A percentile compares a stretch with the other conserved stretches of the same genome.
Conservation (phyloP, 2,329 filamentous ascomycete species). For the Arthrinium puccinioides region DNA sequence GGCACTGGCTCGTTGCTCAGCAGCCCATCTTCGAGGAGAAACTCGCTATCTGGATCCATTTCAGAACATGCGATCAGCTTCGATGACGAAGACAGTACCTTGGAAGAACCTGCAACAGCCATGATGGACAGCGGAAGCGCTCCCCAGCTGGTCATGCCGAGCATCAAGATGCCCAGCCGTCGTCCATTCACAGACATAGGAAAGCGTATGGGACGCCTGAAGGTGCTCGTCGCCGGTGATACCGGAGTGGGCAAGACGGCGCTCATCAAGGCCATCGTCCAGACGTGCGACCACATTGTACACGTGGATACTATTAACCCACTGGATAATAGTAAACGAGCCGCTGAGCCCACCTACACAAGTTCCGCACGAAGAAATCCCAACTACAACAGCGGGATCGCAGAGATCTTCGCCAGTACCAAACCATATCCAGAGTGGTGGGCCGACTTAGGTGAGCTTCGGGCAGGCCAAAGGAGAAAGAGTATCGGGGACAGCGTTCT, state of each 20-base stretch:
- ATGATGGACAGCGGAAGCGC: constrained; percentile 42
- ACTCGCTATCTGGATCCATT: constrained; percentile 42
- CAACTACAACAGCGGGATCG: constrained; percentile 35
- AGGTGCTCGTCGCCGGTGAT: constrained; percentile 78
- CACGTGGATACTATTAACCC: constrained; percentile 68
- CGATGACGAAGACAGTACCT: constrained; percentile 37
- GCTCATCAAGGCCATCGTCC: constrained; percentile 80
- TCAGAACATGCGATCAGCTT: constrained; percentile 35
- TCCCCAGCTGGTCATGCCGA: constrained; percentile 95
- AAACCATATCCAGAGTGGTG: constrained; percentile 86
- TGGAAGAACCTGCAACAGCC: constrained; percentile 36
- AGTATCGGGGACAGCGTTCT: constrained; percentile 71
- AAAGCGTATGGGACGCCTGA: constrained; percentile 76
- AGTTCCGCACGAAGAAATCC: constrained; percentile 17
- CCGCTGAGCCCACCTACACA: constrained; percentile 8
- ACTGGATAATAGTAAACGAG: constrained; percentile 9
- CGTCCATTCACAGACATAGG: constrained; percentile 86
- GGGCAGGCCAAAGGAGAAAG: constrained; percentile 52
- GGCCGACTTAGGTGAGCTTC: constrained; percentile 66
- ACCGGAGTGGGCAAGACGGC: constrained; percentile 82
- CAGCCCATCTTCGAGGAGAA: constrained; percentile 42
- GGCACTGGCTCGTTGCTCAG: constrained; percentile 36
- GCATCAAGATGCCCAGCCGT: constrained; percentile 81
- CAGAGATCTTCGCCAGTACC: constrained; percentile 72
- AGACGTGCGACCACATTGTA: constrained; percentile 84